Conservation (phyloP, 352 stramenopile genomes). For the Globisporangium apiculatum region DNA sequence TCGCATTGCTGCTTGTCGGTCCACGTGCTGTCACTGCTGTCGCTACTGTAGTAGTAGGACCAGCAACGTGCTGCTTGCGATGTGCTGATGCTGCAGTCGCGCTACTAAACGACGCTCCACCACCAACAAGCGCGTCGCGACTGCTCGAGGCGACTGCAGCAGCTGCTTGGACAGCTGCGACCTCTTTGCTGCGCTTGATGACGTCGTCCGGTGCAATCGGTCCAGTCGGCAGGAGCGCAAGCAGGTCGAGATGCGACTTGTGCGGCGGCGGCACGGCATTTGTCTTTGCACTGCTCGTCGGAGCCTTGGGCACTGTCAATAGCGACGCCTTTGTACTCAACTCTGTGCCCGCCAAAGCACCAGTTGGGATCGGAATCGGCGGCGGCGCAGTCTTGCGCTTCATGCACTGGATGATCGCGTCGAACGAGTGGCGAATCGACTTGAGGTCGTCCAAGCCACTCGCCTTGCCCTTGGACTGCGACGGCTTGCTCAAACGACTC, state of each 20-base stretch:
- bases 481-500: conserved; percentile 44
- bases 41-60: no score
- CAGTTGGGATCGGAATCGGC: conserved; percentile 53
- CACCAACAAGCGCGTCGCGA: conserved; percentile 15
- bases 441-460: conserved; percentile 56
- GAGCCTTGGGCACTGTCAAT: conserved; percentile 9
- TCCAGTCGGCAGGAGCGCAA: conserved; percentile 43
- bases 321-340: conserved; percentile 11
- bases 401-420: conserved; percentile 83
- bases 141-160: conserved; percentile 52
- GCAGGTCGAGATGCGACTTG: conserved; percentile 76
- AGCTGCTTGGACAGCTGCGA: conserved; percentile 65
- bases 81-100: no score
- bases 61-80: no score
- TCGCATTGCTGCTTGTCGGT: no score
- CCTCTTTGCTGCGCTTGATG: conserved; percentile 83
- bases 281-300: conserved; percentile 1
- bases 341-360: conserved; percentile 9
- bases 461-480: conserved; percentile 14
- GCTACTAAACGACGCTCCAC: no score
- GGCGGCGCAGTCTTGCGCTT: conserved; percentile 71
- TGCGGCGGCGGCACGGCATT: conserved; percentile 47
- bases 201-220: conserved; percentile 71
- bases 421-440: conserved; percentile 74
- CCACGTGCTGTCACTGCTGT: no score